phyloP scores from a whole-genome alignment of 108 stramenopile species.

The Nitzschia inconspicua region DNA sequence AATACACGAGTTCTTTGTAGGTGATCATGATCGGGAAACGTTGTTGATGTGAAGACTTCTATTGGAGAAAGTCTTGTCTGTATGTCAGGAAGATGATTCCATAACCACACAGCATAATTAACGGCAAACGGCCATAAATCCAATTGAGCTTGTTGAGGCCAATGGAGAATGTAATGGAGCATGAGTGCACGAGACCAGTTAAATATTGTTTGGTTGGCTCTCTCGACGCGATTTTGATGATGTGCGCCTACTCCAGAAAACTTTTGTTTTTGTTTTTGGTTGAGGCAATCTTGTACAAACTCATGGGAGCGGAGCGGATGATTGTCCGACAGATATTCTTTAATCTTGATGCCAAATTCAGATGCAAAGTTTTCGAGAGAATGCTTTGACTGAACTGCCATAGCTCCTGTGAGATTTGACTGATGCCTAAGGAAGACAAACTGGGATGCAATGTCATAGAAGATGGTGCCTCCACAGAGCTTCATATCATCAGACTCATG shows the following conservation, averaged over 20 bases:
- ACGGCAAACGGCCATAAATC: constrained; percentile 51
- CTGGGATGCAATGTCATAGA: constrained; percentile 37
- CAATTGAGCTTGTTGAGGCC: constrained; percentile 24
- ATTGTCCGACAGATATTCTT: constrained; percentile 32
- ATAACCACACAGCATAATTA: constrained; percentile 38
- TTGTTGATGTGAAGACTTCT: constrained; percentile 21
- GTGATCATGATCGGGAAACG: background rate
- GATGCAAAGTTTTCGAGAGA: constrained; percentile 8
- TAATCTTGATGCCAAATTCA: constrained; percentile 21
- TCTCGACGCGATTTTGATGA: constrained; percentile 61
- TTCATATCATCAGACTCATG: constrained; percentile 14
- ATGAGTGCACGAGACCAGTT: constrained; percentile 38
- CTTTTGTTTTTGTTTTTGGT: constrained; percentile 12
- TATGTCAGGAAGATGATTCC: constrained; percentile 37
- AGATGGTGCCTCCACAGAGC: constrained; percentile 39
- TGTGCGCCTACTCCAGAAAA: constrained; percentile 51
- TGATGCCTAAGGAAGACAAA: constrained; percentile 18
- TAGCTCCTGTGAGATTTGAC: constrained; percentile 7
- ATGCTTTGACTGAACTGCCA: constrained; percentile 23
- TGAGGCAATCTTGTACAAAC: background rate
- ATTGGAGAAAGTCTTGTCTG: constrained; percentile 31
- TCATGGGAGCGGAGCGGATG: constrained; percentile 19
- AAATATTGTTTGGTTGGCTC: constrained; percentile 33
- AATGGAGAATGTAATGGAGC: constrained; percentile 36
- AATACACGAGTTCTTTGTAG: constrained; percentile 22